Conservation (phyloP, 345 rosid genomes). For the Euclidium syriacum region DNA sequence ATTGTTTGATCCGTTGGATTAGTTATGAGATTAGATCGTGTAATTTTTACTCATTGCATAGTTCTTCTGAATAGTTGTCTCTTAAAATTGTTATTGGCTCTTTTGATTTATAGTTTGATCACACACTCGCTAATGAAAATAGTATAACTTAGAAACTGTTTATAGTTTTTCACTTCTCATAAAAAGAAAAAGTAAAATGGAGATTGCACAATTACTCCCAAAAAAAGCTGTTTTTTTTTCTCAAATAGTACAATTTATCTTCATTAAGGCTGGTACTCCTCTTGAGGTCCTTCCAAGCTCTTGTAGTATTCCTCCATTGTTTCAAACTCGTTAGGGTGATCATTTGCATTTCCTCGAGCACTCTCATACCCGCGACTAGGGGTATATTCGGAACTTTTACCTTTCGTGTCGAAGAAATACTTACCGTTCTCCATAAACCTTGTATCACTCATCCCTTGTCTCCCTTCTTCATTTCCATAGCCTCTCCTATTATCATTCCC, state of each 20-base stretch:
- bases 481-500: too few relatives aligned
- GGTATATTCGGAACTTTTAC: conserved; percentile 9
- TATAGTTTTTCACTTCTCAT: conserved; percentile 1
- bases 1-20: not conserved
- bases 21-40: not conserved
- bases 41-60: not conserved
- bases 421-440: conserved; percentile 47
- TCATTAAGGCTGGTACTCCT: conserved; percentile 39
- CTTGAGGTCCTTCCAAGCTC: conserved; percentile 33
- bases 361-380: conserved; percentile 13
- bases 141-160: conserved; percentile 9
- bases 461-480: too few relatives aligned
- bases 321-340: conserved; percentile 41
- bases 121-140: too few relatives aligned
- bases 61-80: not conserved
- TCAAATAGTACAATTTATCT: not conserved
- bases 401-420: conserved; percentile 28
- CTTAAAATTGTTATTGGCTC: not conserved
- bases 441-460: conserved; percentile 70
- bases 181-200: conserved; percentile 10
- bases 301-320: conserved; percentile 52
- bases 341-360: conserved; percentile 7
- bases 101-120: not conserved
- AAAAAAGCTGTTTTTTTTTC: conserved; percentile 6
- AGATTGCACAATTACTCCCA: conserved; percentile 7